A percentile compares a stretch with the other conserved stretches of the same genome.
These are phyloP conservation scores for Curvularia spicifera DNA, from an alignment of 2,329 filamentous ascomycete species.

Conservation along the genomic window DNA sequence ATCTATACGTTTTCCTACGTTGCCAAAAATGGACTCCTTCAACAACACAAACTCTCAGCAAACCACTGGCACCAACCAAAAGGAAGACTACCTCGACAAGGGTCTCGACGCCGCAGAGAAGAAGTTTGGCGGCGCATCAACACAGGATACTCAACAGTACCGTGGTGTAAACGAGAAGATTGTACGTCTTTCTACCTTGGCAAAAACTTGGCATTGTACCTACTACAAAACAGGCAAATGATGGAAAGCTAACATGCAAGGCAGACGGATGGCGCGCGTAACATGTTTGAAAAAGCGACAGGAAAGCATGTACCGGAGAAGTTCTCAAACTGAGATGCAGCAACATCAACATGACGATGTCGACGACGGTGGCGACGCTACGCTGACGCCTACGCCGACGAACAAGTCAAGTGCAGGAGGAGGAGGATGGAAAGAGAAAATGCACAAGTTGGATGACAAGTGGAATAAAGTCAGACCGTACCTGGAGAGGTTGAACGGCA, in stretches of 20 bases:
- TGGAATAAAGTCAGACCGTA: constrained; percentile 23
- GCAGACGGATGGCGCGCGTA: constrained; percentile 57
- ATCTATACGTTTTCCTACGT: too few species aligned
- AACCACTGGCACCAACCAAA: constrained; percentile 7
- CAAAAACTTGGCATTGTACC: too few species aligned
- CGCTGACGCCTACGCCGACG: not conserved
- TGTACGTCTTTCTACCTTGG: constrained; percentile 23
- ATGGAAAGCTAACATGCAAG: not conserved
- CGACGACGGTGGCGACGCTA: too few species aligned
- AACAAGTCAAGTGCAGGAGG: not conserved
- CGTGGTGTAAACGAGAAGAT: constrained; percentile 50
- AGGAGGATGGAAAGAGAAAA: constrained; percentile 1
- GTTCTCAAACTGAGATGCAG: constrained; percentile 53
- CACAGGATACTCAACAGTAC: constrained; percentile 48
- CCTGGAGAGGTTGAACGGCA: constrained; percentile 23
- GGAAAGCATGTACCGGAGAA: constrained; percentile 59
- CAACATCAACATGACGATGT: too few species aligned
- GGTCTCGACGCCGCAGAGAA: constrained; percentile 41
- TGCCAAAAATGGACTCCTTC: constrained; percentile 11
- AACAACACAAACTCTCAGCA: not conserved
- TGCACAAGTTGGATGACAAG: constrained; percentile 16
- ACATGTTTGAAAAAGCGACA: constrained; percentile 59
- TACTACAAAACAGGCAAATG: too few species aligned
- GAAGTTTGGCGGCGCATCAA: constrained; percentile 52
- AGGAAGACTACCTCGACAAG: constrained; percentile 26